A percentile compares a stretch with the other conserved stretches of the same genome.
Conservation (phyloP, 306 rosid genomes). For the cucumber (Cucumis sativus) region Cucumber_9930_V3 NC_026659.2:28832501-28833000, state of each 20-base stretch:
- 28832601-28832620: background rate
- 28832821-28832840: no score
- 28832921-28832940: background rate
- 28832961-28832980: background rate
- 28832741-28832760: background rate
- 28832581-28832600: background rate
- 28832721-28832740: background rate
- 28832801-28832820: background rate
- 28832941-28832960: background rate
- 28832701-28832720: background rate
- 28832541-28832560: background rate
- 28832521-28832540: no score
- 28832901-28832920: no score
- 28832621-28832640: background rate
- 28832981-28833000: background rate
- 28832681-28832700: background rate
- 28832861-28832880: no score
- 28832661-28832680: background rate
- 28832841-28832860: no score
- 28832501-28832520: no score
- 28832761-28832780: background rate
- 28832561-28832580: background rate
- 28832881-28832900: no score
- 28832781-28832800: background rate
- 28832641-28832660: background rate